Conservation (phyloP, 257 asterid species). For the Solanum pinnatisectum region DNA sequence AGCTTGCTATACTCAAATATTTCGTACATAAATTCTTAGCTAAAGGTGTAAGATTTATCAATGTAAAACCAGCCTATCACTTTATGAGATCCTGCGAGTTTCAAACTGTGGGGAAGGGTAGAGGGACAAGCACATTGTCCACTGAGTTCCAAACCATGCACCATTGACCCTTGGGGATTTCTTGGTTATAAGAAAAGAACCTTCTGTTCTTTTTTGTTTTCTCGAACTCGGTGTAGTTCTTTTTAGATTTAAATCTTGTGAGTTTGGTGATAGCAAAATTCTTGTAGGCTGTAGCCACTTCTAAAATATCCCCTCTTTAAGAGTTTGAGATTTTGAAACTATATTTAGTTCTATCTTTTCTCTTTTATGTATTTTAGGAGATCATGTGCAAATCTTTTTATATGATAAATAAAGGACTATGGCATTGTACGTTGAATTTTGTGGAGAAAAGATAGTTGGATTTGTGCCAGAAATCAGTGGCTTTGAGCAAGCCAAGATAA, state of each 20-base stretch:
- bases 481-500: neutral
- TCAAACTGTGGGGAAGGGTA: neutral
- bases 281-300: neutral
- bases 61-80: neutral
- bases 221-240: neutral
- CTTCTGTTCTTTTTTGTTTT: neutral
- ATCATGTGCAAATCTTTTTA: neutral
- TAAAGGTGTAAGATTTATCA: neutral
- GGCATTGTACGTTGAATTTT: neutral
- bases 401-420: neutral
- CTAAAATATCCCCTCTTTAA: neutral
- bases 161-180: neutral
- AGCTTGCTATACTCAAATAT: neutral
- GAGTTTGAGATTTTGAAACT: neutral
- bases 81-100: neutral
- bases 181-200: neutral
- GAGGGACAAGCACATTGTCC: neutral
- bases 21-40: neutral
- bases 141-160: neutral
- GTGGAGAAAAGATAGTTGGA: neutral
- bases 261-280: neutral
- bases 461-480: neutral
- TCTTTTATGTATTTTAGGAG: neutral
- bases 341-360: neutral
- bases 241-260: neutral